Evolutionary conservation across 106 monocot genomes (phyloP).

Genomic region (Platanthera guangdongensis): DNA sequence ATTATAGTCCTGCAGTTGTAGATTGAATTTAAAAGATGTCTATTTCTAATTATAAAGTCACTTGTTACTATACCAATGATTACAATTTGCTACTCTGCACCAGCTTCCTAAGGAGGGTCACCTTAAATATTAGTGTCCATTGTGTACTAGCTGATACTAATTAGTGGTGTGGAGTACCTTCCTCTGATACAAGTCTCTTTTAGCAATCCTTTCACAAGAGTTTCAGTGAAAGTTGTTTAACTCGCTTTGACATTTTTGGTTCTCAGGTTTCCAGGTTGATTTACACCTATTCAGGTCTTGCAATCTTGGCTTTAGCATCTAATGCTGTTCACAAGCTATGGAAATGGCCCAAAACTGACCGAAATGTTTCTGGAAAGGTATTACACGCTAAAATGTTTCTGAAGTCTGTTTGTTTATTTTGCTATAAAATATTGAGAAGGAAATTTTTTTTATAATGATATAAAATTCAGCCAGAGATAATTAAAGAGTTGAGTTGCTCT

Average conservation of each 20-base stretch:
- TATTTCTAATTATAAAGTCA: neutral
- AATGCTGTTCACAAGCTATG: conserved; percentile 60
- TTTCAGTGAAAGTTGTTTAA: neutral
- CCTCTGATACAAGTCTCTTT: neutral
- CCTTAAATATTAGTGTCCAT: neutral
- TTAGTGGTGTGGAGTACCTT: neutral
- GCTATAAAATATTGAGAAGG: too few relatives aligned
- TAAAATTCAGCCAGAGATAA: too few relatives aligned
- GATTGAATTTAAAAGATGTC: neutral
- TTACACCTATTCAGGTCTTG: conserved; percentile 56
- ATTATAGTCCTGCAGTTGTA: neutral
- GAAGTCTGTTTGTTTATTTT: neutral
- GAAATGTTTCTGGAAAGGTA: conserved; percentile 54
- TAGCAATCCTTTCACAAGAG: neutral
- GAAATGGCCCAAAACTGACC: conserved; percentile 59
- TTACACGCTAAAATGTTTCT: neutral
- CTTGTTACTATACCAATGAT: neutral
- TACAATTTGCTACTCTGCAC: neutral
- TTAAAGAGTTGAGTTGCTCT: too few relatives aligned
- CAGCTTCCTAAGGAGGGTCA: neutral
- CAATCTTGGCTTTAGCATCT: conserved; percentile 51
- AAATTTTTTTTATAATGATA: too few relatives aligned
- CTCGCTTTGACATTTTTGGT: neutral
- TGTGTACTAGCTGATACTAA: neutral
- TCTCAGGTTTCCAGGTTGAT: conserved; percentile 45